Evolutionary conservation across 2,329 filamentous ascomycete species (phyloP), one percentile per base, ranked within the genome.

Genomic region (Hypoxylon sp.): DNA sequence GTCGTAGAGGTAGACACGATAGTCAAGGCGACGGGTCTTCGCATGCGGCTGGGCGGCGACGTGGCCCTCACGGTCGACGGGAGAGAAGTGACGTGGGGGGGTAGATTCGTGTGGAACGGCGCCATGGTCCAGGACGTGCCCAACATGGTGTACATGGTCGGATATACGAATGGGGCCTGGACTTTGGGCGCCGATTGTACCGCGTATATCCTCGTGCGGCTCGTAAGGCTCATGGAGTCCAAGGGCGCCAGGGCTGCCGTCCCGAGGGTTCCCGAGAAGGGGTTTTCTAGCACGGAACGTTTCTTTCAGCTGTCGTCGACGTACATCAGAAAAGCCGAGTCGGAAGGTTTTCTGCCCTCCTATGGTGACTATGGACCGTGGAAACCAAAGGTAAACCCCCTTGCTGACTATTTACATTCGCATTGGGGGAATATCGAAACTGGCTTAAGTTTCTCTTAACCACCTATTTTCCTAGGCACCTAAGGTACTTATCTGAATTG

Each of bases 161-260:
- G 89, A 7, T 92, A 91, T 73, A 84, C 86, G 19, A 86, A 89
- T 48, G 83, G 85, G 0, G 85, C 84, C 0, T 92, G 89, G 89
- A 92, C 89, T 0, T 82, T 90, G 0, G 89, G 89, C 2, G 84
- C 86, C 0, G 88, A 89, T 53, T 79, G 81, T 1, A 80, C 82
- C 1, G 79, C 79, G 1, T 78, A 80, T 22, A 76, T 85, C 15
- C 74, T 84, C 17, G 79, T 80, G 20, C 79, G 85, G 1, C 75
- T 88, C 8, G 76, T 87, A 62, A 82, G 80, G 57, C 71, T 80
- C 56, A 84, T 85, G 82, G 72, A 79, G 44, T 41, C 73, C 15
- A 59, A 60, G 2, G 52, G 58, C 4, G 67, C 68, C 10, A 41
- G 39, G 15, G 65, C 55, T 4, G 57, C 66, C 6, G 54, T 67